Evolutionary conservation across 2,329 filamentous ascomycete genomes (phyloP), one percentile per base, ranked within the genome.

Genomic region (Alternaria arborescens): DNA sequence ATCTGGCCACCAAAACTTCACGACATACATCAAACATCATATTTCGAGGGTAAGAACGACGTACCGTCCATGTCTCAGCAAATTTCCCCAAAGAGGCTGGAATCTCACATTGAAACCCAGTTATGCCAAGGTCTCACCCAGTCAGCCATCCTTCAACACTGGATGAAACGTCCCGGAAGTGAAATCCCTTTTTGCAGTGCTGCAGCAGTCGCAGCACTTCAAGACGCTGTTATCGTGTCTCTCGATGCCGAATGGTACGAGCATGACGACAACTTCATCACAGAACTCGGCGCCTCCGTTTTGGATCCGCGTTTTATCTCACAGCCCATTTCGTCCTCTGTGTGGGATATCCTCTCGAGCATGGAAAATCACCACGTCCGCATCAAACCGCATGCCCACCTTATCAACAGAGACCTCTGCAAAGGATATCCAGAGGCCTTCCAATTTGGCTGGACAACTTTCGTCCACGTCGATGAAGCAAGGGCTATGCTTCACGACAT

Each of bases 201-300:
- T 30, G 30, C 44, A 14, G 43, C 51, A 16, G 41, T 32, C 16
- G 5, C 24, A 6, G 20, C 36, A 3, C 55, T 62, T 18, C 56
- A 36, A 18, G 43, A 68, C 16, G 63, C 65, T 3, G 36, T 68
- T 7, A 55, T 71, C 10, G 51, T 71, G 4, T 60, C 58, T 3
- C 24, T 67, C 5, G 67, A 70, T 30, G 57, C 51, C 3, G 69
- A 71, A 32, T 71, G 66, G 67, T 70, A 47, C 24, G 66, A 70
- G 41, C 53, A 63, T 10, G 57, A 57, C 20, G n/a, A 46, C 0
- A 18, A 34, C 1, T 32, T 53, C 22, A 60, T 69, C 38, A 71
- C 69, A 1, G 69, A 71, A 32, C 32, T 71, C 3, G 69, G 69
- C 1, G 20, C 67, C 10, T 60, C 60, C 6, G 52, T 70, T 12